These are phyloP conservation scores for Monosporascus ibericus DNA, from an alignment of 2,329 filamentous ascomycete genomes.

Conservation along the genomic window DNA sequence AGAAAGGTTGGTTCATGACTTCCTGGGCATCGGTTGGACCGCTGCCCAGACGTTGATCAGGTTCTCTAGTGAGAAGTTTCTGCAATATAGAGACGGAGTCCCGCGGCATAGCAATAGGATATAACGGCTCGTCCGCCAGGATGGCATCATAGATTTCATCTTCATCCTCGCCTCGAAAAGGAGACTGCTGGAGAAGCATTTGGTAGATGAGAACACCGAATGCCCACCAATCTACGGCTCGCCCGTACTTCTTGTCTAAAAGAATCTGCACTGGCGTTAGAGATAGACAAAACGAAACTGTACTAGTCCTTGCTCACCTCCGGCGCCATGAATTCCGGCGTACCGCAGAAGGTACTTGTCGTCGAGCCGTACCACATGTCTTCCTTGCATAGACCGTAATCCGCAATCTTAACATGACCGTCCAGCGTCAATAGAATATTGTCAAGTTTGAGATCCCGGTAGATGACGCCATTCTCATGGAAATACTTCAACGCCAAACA, in stretches of 20 bases:
- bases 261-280: constrained; percentile 61
- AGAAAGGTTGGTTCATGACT: constrained; percentile 98
- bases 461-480: constrained; percentile 98
- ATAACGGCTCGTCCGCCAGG: constrained; percentile 91
- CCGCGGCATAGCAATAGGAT: constrained; percentile 97
- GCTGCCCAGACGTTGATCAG: constrained; percentile 84
- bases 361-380: constrained; percentile 99
- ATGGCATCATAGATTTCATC: constrained; percentile 99
- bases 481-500: constrained; percentile 98
- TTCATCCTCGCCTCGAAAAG: constrained; percentile 97
- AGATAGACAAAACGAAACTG: neutral
- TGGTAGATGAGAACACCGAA: constrained; percentile 99
- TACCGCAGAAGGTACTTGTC: constrained; percentile 97
- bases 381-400: constrained; percentile 98
- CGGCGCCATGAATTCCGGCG: constrained; percentile 99
- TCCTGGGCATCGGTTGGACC: constrained; percentile 97
- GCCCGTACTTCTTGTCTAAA: constrained; percentile 95
- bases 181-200: constrained; percentile 97
- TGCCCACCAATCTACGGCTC: constrained; percentile 98
- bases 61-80: constrained; percentile 92
- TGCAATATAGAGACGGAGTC: constrained; percentile 97
- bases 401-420: constrained; percentile 96
- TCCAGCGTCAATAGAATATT: constrained; percentile 92
- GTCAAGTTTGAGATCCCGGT: constrained; percentile 89
- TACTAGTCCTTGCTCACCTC: constrained; percentile 55